These are phyloP conservation scores for Penicillium psychrosexuale DNA, from an alignment of 2,329 filamentous ascomycete genomes.

Conservation along the genomic window DNA sequence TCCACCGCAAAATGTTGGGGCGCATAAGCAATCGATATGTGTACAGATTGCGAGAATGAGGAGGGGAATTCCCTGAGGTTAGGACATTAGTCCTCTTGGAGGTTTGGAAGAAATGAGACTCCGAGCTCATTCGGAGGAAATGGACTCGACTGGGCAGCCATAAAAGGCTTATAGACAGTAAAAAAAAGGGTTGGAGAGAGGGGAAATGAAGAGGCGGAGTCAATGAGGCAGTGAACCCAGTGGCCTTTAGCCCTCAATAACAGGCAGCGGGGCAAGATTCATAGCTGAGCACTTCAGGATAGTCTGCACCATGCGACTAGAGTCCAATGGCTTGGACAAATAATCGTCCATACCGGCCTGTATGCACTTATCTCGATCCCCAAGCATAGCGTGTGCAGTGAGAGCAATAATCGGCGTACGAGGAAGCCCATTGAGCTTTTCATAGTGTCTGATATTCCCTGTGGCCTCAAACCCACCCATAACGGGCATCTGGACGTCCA, in stretches of 20 bases:
- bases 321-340: slow-evolving; percentile 85
- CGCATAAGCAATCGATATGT: neutral
- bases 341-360: slow-evolving; percentile 98
- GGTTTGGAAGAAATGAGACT: neutral
- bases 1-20: neutral
- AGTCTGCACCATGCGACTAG: slow-evolving; percentile 72
- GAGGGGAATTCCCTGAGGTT: no score
- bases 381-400: slow-evolving; percentile 93
- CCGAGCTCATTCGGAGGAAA: no score
- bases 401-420: slow-evolving; percentile 88
- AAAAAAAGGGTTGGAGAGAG: no score
- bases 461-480: slow-evolving; percentile 97
- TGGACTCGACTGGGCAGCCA: neutral
- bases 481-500: slow-evolving; percentile 97
- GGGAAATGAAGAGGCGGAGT: no score
- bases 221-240: neutral
- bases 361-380: slow-evolving; percentile 90
- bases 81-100: no score
- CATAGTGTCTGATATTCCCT: slow-evolving; percentile 85
- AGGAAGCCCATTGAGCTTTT: slow-evolving; percentile 69
- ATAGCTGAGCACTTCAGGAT: slow-evolving; percentile 20
- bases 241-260: neutral
- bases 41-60: neutral
- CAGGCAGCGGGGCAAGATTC: slow-evolving; percentile 15
- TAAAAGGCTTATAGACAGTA: neutral